A percentile compares a stretch with the other conserved stretches of the same genome.
phyloP scores from a whole-genome alignment of 129 eudicot species.

The Chrysanthemum makinoi region DNA sequence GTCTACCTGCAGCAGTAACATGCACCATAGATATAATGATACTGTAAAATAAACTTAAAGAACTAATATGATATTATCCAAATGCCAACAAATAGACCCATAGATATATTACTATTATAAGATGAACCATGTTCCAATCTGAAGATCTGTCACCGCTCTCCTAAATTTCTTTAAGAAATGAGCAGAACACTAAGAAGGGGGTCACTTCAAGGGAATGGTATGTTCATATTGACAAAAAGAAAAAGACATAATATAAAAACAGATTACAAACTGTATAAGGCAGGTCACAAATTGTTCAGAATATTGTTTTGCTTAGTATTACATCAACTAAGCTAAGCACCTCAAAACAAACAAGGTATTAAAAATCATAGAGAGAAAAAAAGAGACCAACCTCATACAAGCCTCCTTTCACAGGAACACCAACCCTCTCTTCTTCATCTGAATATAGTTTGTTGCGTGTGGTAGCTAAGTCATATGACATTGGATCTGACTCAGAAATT shows the following conservation, averaged over 20 bases:
- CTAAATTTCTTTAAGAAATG: background rate
- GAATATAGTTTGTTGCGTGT: constrained; percentile 32
- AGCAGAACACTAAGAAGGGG: background rate
- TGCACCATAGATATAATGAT: constrained; percentile 13
- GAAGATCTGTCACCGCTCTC: constrained; percentile 7
- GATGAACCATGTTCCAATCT: background rate
- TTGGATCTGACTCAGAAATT: constrained; percentile 31
- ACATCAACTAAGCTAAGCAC: constrained; percentile 5
- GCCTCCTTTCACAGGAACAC: constrained; percentile 99
- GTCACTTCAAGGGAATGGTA: background rate
- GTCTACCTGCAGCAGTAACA: constrained; percentile 69
- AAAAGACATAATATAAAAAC: background rate
- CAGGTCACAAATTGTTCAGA: background rate
- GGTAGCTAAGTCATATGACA: constrained; percentile 35
- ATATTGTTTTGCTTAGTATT: background rate
- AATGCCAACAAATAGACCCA: background rate
- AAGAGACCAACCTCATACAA: constrained; percentile 75
- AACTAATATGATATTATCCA: background rate
- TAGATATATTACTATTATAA: background rate
- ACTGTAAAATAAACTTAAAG: constrained; percentile 5
- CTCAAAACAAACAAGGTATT: constrained; percentile 1
- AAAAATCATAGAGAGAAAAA: constrained; percentile 7
- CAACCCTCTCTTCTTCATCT: constrained; percentile 92
- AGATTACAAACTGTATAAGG: background rate
- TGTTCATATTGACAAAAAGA: background rate